These are phyloP conservation scores for Zygoascus sp. DNA, from an alignment of 1,139 yeast species.

Conservation along the genomic window DNA sequence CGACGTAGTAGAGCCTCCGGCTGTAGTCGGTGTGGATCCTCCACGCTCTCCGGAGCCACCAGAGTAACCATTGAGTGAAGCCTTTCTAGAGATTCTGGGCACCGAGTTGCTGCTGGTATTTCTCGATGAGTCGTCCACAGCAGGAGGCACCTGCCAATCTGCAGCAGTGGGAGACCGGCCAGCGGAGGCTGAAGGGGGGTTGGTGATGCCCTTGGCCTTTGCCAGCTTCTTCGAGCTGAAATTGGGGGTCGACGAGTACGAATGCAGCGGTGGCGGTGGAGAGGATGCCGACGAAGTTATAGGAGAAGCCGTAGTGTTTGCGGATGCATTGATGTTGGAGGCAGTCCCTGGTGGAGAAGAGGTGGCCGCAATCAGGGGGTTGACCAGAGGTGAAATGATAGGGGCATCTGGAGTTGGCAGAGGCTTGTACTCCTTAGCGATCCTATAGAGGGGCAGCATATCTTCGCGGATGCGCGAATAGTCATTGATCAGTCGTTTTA, in stretches of 20 bases:
- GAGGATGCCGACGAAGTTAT: conserved; percentile 11
- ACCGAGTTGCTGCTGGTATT: not conserved
- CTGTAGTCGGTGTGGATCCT: not conserved
- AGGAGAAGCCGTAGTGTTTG: conserved; percentile 8
- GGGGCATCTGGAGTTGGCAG: conserved; percentile 40
- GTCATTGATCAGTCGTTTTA: conserved; percentile 33
- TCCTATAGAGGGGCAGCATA: conserved; percentile 37
- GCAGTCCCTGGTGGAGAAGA: conserved; percentile 12
- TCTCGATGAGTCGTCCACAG: not conserved
- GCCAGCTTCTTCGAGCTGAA: conserved; percentile 4
- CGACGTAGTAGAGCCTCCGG: not conserved
- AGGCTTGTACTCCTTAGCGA: conserved; percentile 40
- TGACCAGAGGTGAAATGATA: conserved; percentile 14
- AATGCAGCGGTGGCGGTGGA: conserved; percentile 7
- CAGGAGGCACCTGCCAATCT: conserved; percentile 2
- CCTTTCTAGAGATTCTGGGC: conserved; percentile 2
- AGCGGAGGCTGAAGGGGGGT: not conserved
- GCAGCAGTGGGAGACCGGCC: conserved; percentile 9
- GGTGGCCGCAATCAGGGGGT: conserved; percentile 8
- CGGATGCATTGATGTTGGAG: conserved; percentile 2
- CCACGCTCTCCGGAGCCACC: not conserved
- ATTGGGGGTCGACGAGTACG: conserved; percentile 1
- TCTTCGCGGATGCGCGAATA: conserved; percentile 38
- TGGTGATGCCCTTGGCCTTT: conserved; percentile 1
- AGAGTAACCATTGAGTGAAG: conserved; percentile 1